phyloP scores from a whole-genome alignment of 192 early-diverging fungal species.

The Paraglomus occultum region DNA sequence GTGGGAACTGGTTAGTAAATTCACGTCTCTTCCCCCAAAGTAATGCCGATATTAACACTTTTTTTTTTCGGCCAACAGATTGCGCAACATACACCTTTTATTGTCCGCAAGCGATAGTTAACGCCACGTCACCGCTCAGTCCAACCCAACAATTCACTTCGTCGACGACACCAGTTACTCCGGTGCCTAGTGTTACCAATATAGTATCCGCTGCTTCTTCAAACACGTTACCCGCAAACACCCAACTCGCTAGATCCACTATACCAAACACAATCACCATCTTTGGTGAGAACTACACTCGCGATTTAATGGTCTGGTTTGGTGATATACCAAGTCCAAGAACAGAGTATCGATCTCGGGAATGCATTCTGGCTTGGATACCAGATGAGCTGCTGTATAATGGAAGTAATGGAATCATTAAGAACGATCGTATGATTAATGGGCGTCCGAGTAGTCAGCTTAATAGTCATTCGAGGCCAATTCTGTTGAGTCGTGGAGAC shows the following conservation, averaged over 20 bases:
- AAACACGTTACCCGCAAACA: slow-evolving; percentile 34
- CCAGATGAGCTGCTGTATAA: slow-evolving; percentile 42
- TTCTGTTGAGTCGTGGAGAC: slow-evolving; percentile 41
- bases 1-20: slow-evolving; percentile 70
- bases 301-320: slow-evolving; percentile 71
- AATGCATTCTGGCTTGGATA: slow-evolving; percentile 43
- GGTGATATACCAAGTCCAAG: slow-evolving; percentile 56
- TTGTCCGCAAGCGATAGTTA: slow-evolving; percentile 43
- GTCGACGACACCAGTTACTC: slow-evolving; percentile 16
- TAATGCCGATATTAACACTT: background rate
- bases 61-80: slow-evolving; percentile 37
- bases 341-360: slow-evolving; percentile 48
- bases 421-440: slow-evolving; percentile 1
- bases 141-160: slow-evolving; percentile 32
- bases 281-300: slow-evolving; percentile 68
- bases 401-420: slow-evolving; percentile 31
- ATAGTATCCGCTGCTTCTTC: slow-evolving; percentile 39
- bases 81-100: slow-evolving; percentile 56
- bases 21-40: too few species aligned
- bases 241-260: slow-evolving; percentile 21
- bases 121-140: slow-evolving; percentile 13
- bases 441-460: slow-evolving; percentile 17
- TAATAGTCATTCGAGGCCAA: slow-evolving; percentile 2
- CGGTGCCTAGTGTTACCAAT: slow-evolving; percentile 13
- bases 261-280: slow-evolving; percentile 48